Percentiles rank a stretch among this genome's conserved stretches.
Conservation (phyloP, 2,329 filamentous ascomycete species). For the Acarospora socialis region DNA sequence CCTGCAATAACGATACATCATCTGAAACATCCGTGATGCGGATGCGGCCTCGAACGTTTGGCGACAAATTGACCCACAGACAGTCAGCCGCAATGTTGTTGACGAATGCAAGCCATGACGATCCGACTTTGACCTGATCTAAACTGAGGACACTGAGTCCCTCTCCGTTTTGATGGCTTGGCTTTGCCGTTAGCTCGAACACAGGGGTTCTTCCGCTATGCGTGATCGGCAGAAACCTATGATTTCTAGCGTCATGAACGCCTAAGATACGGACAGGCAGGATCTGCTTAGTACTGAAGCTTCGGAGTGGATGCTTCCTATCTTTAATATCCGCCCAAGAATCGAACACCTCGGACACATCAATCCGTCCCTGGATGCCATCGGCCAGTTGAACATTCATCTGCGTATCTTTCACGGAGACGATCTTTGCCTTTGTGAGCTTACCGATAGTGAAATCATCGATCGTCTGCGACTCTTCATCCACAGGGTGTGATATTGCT, state of each 20-base stretch:
- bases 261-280: constrained; percentile 68
- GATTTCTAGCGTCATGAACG: constrained; percentile 76
- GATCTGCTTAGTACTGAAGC: constrained; percentile 57
- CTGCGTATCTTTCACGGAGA: constrained; percentile 81
- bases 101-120: constrained; percentile 66
- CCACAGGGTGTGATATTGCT: constrained; percentile 46
- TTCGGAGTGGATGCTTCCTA: constrained; percentile 62
- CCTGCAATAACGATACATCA: constrained; percentile 63
- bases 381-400: constrained; percentile 81
- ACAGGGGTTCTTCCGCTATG: constrained; percentile 69
- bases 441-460: constrained; percentile 62
- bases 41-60: constrained; percentile 73
- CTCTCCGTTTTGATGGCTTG: constrained; percentile 37
- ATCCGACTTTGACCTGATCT: constrained; percentile 57
- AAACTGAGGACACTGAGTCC: constrained; percentile 54
- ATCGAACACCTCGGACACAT: constrained; percentile 82
- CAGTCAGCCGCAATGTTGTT: constrained; percentile 73
- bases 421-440: constrained; percentile 60
- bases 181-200: constrained; percentile 75
- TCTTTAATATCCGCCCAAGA: constrained; percentile 75
- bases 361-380: constrained; percentile 81
- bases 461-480: constrained; percentile 47
- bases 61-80: constrained; percentile 83
- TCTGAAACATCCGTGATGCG: constrained; percentile 73
- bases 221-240: constrained; percentile 81